Conservation (phyloP, 306 rosid genomes). For the Lathyrus aphaca region DNA sequence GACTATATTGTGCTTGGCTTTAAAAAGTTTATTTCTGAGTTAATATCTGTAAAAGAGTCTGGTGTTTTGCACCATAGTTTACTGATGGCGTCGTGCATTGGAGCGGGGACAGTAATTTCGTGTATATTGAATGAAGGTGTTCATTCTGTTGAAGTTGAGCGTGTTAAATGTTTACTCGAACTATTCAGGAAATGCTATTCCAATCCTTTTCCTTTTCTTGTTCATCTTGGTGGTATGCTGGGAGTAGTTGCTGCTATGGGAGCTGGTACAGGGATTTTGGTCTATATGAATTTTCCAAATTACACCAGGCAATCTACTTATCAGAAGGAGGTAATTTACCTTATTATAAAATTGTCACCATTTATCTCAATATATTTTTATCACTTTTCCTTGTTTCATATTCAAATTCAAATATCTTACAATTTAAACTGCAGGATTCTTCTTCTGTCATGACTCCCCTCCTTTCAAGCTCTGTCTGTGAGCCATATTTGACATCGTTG, state of each 20-base stretch:
- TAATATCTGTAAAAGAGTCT: constrained; percentile 63
- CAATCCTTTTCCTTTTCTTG: constrained; percentile 66
- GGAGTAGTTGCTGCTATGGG: constrained; percentile 86
- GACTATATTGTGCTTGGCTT: constrained; percentile 60
- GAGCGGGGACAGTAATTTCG: constrained; percentile 81
- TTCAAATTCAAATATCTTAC: constrained; percentile 35
- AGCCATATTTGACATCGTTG: constrained; percentile 70
- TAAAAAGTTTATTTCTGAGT: constrained; percentile 69
- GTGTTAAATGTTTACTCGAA: constrained; percentile 67
- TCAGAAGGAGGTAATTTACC: constrained; percentile 61
- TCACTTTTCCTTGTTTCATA: background rate
- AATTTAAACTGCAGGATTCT: constrained; percentile 58
- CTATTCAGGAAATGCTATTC: constrained; percentile 80
- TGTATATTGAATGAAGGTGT: constrained; percentile 73
- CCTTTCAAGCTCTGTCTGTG: constrained; percentile 61
- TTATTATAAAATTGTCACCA: constrained; percentile 23
- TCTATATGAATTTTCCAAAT: constrained; percentile 52
- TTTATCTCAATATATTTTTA: constrained; percentile 8
- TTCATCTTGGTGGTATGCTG: constrained; percentile 89
- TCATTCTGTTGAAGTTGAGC: constrained; percentile 60
- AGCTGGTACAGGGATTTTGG: constrained; percentile 73
- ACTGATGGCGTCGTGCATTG: constrained; percentile 86
- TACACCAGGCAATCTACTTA: constrained; percentile 43
- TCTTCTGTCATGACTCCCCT: constrained; percentile 66
- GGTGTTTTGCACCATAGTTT: constrained; percentile 64